phyloP scores from a whole-genome alignment of 768 basidiomycete species.

The Rhodotorula toruloides region DNA sequence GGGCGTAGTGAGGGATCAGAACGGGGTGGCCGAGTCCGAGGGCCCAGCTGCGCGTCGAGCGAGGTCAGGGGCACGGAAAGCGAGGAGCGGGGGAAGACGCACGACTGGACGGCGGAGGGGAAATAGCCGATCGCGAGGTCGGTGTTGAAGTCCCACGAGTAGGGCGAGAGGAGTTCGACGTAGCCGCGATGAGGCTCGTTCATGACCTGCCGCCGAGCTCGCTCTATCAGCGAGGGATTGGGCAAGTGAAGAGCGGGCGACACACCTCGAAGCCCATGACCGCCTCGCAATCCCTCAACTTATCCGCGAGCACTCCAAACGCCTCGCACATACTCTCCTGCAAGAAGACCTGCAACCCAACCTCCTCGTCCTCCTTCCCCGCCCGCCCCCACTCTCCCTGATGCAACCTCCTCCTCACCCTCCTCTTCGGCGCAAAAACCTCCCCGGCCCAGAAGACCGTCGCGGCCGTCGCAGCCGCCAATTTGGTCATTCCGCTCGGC shows the following conservation, averaged over 20 bases:
- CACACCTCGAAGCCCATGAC: constrained; percentile 85
- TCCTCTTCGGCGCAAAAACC: constrained; percentile 71
- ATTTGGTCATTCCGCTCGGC: constrained; percentile 37
- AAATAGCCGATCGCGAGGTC: constrained; percentile 69
- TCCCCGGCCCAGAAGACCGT: constrained; percentile 93
- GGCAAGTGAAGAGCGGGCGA: background rate
- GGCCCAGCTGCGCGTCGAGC: constrained; percentile 82
- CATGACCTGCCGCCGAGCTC: constrained; percentile 28
- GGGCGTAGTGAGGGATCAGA: constrained; percentile 67
- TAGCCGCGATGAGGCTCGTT: constrained; percentile 70
- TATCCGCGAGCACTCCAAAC: constrained; percentile 62
- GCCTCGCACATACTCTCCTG: constrained; percentile 75
- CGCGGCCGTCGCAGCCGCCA: constrained; percentile 62
- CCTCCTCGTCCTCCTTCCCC: constrained; percentile 50
- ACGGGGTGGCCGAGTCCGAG: constrained; percentile 86
- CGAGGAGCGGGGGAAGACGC: background rate
- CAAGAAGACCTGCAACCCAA: constrained; percentile 72
- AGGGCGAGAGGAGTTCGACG: constrained; percentile 70
- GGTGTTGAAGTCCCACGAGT: constrained; percentile 87
- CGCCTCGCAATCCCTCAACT: constrained; percentile 66
- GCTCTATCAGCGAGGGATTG: background rate
- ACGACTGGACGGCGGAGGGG: constrained; percentile 62
- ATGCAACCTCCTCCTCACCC: constrained; percentile 42
- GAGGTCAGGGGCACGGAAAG: constrained; percentile 55
- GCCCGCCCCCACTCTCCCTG: constrained; percentile 48